Conservation (phyloP, 1,284 basidiomycete species). For the Ustilago crameri region DNA sequence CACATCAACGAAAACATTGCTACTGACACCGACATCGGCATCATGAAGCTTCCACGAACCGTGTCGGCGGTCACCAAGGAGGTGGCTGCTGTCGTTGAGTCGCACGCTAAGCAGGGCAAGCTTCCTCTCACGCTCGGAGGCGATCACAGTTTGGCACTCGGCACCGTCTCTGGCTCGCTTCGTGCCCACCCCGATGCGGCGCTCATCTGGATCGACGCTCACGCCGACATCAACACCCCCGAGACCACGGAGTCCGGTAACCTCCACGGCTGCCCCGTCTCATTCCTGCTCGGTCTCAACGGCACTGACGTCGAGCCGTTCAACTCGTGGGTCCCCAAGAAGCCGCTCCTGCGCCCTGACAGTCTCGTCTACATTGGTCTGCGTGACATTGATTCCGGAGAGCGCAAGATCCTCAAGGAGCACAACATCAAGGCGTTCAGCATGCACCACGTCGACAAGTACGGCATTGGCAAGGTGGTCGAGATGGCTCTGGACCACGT, state of each 20-base stretch:
- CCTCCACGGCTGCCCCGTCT: slow-evolving; percentile 97
- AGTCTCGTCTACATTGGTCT: slow-evolving; percentile 93
- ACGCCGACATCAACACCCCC: slow-evolving; percentile 91
- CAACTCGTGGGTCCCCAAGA: slow-evolving; percentile 63
- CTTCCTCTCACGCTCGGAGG: slow-evolving; percentile 94
- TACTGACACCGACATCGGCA: slow-evolving; percentile 55
- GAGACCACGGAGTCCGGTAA: slow-evolving; percentile 87
- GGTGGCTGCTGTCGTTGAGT: slow-evolving; percentile 80
- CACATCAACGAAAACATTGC: slow-evolving; percentile 72
- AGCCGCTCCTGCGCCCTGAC: slow-evolving; percentile 73
- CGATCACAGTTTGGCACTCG: slow-evolving; percentile 82
- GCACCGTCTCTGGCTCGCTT: slow-evolving; percentile 68
- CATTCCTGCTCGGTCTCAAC: slow-evolving; percentile 77
- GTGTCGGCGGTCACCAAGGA: slow-evolving; percentile 77
- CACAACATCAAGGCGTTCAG: slow-evolving; percentile 90
- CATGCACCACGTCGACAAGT: slow-evolving; percentile 98
- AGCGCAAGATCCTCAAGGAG: slow-evolving; percentile 87
- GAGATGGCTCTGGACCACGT: slow-evolving; percentile 95
- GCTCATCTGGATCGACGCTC: slow-evolving; percentile 81
- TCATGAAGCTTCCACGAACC: slow-evolving; percentile 60
- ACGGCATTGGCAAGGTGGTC: slow-evolving; percentile 86
- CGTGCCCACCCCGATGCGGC: slow-evolving; percentile 75
- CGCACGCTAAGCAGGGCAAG: slow-evolving; percentile 80
- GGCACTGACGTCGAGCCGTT: slow-evolving; percentile 65
- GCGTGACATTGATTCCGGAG: slow-evolving; percentile 89